These are phyloP conservation scores for Fusarium sambucinum DNA, from an alignment of 2,329 filamentous ascomycete genomes.

Conservation along the genomic window DNA sequence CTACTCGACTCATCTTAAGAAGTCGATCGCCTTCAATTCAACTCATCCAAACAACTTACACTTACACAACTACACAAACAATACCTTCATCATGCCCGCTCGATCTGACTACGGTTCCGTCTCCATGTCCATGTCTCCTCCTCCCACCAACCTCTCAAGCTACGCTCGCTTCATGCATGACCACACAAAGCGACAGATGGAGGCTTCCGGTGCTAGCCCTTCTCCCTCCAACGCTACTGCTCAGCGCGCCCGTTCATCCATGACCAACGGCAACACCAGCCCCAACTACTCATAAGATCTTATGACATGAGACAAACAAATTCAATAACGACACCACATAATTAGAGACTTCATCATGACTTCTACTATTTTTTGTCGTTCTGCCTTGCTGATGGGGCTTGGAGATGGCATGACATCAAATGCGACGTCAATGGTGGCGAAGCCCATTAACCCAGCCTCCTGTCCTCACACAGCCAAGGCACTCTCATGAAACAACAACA, in stretches of 20 bases:
- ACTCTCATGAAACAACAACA: constrained; percentile 12
- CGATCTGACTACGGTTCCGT: constrained; percentile 56
- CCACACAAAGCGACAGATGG: constrained; percentile 75
- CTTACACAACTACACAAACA: constrained; percentile 1
- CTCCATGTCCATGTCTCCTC: constrained; percentile 54
- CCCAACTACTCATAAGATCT: constrained; percentile 32
- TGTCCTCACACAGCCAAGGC: background rate
- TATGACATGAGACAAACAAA: constrained; percentile 3
- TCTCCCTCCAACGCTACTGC: constrained; percentile 29
- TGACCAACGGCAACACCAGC: constrained; percentile 49
- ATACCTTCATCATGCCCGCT: constrained; percentile 52
- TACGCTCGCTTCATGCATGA: constrained; percentile 73
- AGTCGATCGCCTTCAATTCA: constrained; percentile 1
- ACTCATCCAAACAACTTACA: background rate
- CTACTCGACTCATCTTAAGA: constrained; percentile 5
- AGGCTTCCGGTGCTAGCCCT: constrained; percentile 58
- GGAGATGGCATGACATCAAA: constrained; percentile 30
- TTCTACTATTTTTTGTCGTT: constrained; percentile 3
- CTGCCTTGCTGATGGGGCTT: constrained; percentile 10
- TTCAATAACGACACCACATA: background rate
- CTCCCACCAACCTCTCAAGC: constrained; percentile 62
- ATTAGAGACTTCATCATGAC: background rate
- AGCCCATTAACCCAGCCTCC: constrained; percentile 20
- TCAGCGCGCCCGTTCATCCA: constrained; percentile 26
- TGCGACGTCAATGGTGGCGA: constrained; percentile 39